Conservation (phyloP, 2,329 filamentous ascomycete species). For the Penicillium hesseltinei region DNA sequence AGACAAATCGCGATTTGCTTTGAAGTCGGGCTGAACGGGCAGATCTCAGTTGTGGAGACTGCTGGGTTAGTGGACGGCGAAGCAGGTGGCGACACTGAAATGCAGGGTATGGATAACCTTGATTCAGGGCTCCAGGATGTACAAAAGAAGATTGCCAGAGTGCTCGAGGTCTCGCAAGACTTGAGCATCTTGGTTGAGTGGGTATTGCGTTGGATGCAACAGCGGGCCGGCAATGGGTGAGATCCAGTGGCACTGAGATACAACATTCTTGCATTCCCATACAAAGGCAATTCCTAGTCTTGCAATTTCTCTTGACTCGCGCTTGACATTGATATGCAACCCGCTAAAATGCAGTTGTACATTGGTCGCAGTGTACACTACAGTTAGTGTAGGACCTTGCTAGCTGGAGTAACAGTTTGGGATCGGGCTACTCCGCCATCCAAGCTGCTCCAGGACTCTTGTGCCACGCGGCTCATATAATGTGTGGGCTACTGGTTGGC, state of each 20-base stretch:
- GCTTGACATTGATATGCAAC: not conserved
- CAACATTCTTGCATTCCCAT: not conserved
- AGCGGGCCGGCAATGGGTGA: constrained; percentile 28
- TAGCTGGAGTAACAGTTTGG: not conserved
- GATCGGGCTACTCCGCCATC: not conserved
- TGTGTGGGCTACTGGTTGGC: not conserved
- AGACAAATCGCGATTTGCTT: constrained; percentile 36
- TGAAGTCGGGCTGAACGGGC: constrained; percentile 43
- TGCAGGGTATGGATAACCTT: constrained; percentile 18
- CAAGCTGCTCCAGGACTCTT: not conserved
- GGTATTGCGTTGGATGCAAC: constrained; percentile 39
- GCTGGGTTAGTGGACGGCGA: constrained; percentile 34
- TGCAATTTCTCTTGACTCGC: not conserved
- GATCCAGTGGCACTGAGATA: not conserved
- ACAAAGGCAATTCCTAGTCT: not conserved
- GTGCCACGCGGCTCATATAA: not conserved
- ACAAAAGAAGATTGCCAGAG: constrained; percentile 37
- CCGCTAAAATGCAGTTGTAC: not conserved
- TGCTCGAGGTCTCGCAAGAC: constrained; percentile 47
- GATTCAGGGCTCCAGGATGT: constrained; percentile 23
- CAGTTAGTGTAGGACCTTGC: not conserved
- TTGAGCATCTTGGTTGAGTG: constrained; percentile 46
- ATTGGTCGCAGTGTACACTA: not conserved
- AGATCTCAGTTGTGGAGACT: constrained; percentile 39
- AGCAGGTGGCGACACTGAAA: constrained; percentile 16